phyloP scores from a whole-genome alignment of 805 yeast species.

The Alloascoidea hylecoeti region DNA sequence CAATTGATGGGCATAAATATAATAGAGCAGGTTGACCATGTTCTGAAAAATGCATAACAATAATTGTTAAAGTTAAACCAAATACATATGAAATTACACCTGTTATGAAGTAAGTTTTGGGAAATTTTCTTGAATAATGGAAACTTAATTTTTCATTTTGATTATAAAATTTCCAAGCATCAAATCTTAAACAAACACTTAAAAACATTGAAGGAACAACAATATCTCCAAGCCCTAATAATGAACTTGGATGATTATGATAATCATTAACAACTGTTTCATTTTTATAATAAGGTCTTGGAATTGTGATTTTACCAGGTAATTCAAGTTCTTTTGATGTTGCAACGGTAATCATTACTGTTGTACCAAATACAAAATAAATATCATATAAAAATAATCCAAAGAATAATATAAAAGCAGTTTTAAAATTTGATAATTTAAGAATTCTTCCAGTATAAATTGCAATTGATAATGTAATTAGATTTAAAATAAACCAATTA shows the following conservation, averaged over 20 bases:
- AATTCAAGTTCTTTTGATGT: slow-evolving; percentile 27
- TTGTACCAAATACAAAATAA: slow-evolving; percentile 51
- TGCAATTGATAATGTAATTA: slow-evolving; percentile 26
- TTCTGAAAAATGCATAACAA: slow-evolving; percentile 21
- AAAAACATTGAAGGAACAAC: slow-evolving; percentile 43
- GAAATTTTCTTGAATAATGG: slow-evolving; percentile 15
- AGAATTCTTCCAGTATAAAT: slow-evolving; percentile 25
- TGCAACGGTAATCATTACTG: slow-evolving; percentile 52
- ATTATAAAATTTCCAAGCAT: slow-evolving; percentile 26
- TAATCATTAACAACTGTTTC: slow-evolving; percentile 10
- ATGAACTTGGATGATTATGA: slow-evolving; percentile 2
- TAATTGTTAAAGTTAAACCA: slow-evolving; percentile 30
- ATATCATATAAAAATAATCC: slow-evolving; percentile 49
- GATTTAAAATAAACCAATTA: slow-evolving; percentile 34
- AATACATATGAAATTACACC: slow-evolving; percentile 31
- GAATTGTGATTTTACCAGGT: slow-evolving; percentile 38
- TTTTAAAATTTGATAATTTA: slow-evolving; percentile 27
- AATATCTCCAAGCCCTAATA: slow-evolving; percentile 56
- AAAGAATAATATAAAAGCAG: slow-evolving; percentile 28
- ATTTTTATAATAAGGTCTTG: slow-evolving; percentile 15
- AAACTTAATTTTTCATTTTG: slow-evolving; percentile 12
- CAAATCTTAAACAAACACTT: slow-evolving; percentile 39
- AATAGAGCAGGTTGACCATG: slow-evolving; percentile 57
- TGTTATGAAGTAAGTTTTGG: slow-evolving; percentile 30
- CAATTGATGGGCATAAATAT: slow-evolving; percentile 39